Evolutionary conservation across 352 stramenopile genomes (phyloP).

Genomic region (Phytophthora agathidicida): DNA sequence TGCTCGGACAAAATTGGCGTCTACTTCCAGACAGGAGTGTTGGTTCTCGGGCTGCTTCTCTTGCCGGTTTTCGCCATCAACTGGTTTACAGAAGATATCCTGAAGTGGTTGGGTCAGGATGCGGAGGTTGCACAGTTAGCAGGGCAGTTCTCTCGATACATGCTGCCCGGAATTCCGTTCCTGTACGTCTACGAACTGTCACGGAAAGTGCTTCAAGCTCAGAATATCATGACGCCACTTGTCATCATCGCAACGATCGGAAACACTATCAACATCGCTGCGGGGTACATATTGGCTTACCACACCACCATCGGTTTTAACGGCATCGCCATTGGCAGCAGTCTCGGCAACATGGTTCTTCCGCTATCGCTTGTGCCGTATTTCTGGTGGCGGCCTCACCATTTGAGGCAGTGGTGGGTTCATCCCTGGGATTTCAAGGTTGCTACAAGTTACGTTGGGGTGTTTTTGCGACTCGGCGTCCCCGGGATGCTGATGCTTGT

Average conservation of each 20-base stretch:
- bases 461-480: conserved; percentile 53
- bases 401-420: conserved; percentile 43
- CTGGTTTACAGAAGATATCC: conserved; percentile 49
- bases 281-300: conserved; percentile 70
- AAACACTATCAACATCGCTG: conserved; percentile 66
- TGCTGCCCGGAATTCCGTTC: conserved; percentile 63
- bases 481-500: conserved; percentile 62
- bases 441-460: conserved; percentile 29
- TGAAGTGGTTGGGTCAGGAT: conserved; percentile 47
- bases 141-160: conserved; percentile 58
- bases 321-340: conserved; percentile 64
- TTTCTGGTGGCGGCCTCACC: conserved; percentile 40
- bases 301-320: conserved; percentile 70
- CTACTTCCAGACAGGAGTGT: conserved; percentile 71
- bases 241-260: conserved; percentile 64
- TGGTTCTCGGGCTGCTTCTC: conserved; percentile 50
- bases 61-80: conserved; percentile 58
- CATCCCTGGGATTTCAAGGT: conserved; percentile 38
- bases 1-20: conserved; percentile 67
- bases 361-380: conserved; percentile 52
- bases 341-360: conserved; percentile 51
- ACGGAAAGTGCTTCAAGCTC: conserved; percentile 71
- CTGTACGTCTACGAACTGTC: conserved; percentile 81
- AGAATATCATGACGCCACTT: conserved; percentile 76
- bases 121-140: conserved; percentile 52